phyloP scores from a whole-genome alignment of 257 asterid species.

The Petunia secreta region DNA sequence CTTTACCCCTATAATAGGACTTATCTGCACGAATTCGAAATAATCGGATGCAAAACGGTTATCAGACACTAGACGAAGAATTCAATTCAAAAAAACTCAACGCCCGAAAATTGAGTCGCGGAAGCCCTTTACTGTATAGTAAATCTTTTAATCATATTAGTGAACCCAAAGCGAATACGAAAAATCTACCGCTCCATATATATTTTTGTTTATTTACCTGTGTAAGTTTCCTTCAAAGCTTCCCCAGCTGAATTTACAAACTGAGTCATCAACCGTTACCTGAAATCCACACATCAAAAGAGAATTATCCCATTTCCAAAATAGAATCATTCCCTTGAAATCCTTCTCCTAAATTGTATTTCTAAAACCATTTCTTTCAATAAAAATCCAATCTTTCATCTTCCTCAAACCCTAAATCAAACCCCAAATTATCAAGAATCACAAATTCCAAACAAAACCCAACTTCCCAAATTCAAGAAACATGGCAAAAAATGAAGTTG shows the following conservation, averaged over 20 bases:
- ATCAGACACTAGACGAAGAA: too few species aligned
- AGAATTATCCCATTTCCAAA: conserved; percentile 23
- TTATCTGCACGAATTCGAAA: too few species aligned
- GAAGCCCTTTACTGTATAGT: too few species aligned
- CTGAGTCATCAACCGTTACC: not conserved
- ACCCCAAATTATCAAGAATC: not conserved
- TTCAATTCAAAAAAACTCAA: too few species aligned
- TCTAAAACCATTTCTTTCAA: not conserved
- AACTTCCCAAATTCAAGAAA: not conserved
- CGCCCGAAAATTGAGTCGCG: too few species aligned
- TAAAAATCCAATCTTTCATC: not conserved
- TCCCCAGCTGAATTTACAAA: not conserved
- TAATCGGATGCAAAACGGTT: too few species aligned
- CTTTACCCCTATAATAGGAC: too few species aligned
- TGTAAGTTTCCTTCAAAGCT: not conserved
- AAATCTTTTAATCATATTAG: too few species aligned
- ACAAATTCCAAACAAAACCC: not conserved
- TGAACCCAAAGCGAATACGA: too few species aligned
- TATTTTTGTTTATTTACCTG: not conserved
- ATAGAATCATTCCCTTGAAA: conserved; percentile 27
- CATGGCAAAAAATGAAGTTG: conserved; percentile 19
- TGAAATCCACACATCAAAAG: not conserved
- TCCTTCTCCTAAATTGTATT: not conserved
- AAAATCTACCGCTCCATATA: not conserved
- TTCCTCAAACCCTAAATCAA: not conserved